Evolutionary conservation across 2,329 filamentous ascomycete species (phyloP).

Genomic region (Penicillium sp.): DNA sequence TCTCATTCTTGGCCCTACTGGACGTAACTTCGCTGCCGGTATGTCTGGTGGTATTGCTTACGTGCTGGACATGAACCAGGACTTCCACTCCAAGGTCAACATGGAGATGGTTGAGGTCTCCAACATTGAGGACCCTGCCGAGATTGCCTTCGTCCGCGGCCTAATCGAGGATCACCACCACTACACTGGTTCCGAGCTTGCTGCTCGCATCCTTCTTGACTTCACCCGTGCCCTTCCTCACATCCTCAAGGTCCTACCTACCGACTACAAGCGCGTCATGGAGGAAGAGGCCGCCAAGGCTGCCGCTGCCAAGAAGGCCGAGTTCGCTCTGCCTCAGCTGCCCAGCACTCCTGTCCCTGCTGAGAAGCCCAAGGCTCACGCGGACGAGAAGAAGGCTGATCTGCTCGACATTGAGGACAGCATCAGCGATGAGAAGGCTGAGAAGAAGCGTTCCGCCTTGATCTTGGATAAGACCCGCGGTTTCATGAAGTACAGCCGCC

Average conservation of each 20-base stretch:
- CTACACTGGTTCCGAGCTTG: constrained; percentile 94
- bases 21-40: constrained; percentile 95
- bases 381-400: constrained; percentile 66
- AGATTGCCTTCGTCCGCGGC: constrained; percentile 87
- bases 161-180: constrained; percentile 97
- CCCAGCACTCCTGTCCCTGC: constrained; percentile 59
- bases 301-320: constrained; percentile 78
- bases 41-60: constrained; percentile 99
- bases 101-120: constrained; percentile 95
- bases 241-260: constrained; percentile 90
- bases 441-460: constrained; percentile 86
- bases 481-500: constrained; percentile 96
- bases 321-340: constrained; percentile 78
- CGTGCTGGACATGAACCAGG: constrained; percentile 82
- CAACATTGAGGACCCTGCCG: constrained; percentile 76
- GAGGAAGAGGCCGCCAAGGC: constrained; percentile 83
- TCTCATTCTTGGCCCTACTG: constrained; percentile 81
- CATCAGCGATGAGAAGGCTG: constrained; percentile 76
- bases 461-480: constrained; percentile 97
- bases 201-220: constrained; percentile 89
- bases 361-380: constrained; percentile 60
- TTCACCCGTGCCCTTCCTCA: constrained; percentile 88
- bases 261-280: constrained; percentile 94
- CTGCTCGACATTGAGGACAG: constrained; percentile 90
- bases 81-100: constrained; percentile 93